phyloP scores from a whole-genome alignment of 108 stramenopile genomes.

The Pseudonitzschia multiseries region DNA sequence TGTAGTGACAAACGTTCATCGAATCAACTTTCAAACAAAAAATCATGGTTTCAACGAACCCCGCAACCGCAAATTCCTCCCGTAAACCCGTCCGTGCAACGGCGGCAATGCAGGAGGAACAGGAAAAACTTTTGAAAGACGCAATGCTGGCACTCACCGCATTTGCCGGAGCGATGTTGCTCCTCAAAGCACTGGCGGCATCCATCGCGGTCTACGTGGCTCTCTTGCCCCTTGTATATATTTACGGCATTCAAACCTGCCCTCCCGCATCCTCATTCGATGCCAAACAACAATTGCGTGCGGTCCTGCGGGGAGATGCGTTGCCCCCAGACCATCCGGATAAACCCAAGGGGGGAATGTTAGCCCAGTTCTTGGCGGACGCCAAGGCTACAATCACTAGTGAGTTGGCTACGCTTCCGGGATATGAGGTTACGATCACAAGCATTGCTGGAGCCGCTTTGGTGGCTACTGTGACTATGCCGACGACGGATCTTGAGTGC shows the following conservation, averaged over 20 bases:
- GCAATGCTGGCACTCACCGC: background rate
- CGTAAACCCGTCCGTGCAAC: background rate
- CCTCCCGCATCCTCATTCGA: constrained; percentile 64
- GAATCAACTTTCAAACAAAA: background rate
- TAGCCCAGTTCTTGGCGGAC: constrained; percentile 50
- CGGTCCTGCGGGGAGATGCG: constrained; percentile 72
- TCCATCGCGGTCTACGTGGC: constrained; percentile 1
- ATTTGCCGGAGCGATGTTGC: background rate
- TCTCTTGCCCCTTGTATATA: constrained; percentile 51
- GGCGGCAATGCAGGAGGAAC: background rate
- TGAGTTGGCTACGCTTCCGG: constrained; percentile 60
- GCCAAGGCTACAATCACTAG: constrained; percentile 61
- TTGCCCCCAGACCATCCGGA: constrained; percentile 64
- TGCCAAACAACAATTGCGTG: constrained; percentile 70
- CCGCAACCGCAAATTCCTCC: background rate
- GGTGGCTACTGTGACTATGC: constrained; percentile 50
- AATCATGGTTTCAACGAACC: background rate
- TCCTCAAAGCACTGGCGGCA: constrained; percentile 2
- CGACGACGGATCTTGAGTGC: constrained; percentile 45
- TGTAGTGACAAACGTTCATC: too few species aligned
- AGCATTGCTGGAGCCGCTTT: constrained; percentile 45
- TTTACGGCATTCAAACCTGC: constrained; percentile 56
- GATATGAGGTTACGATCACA: constrained; percentile 52
- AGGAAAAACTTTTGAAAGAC: background rate
- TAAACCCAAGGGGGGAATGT: constrained; percentile 51